A percentile compares a stretch with the other conserved stretches of the same genome.
Evolutionary conservation across 2,329 filamentous ascomycete genomes (phyloP).

Genomic region (Calonectria ilicicola): DNA sequence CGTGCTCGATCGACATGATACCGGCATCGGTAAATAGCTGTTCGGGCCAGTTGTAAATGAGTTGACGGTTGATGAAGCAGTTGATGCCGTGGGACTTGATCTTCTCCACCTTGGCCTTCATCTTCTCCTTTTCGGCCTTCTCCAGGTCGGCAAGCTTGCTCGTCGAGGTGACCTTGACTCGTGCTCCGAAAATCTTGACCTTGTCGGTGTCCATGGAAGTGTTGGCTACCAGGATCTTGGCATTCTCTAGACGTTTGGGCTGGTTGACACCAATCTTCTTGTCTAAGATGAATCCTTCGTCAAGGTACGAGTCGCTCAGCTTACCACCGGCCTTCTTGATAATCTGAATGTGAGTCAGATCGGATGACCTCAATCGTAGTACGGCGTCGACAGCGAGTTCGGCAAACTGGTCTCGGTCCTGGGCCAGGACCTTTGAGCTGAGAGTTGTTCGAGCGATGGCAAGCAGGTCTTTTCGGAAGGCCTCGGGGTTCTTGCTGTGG

Average conservation of each 20-base stretch:
- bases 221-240: conserved; percentile 97
- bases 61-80: conserved; percentile 99
- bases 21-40: conserved; percentile 98
- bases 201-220: conserved; percentile 99
- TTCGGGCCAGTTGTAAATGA: conserved; percentile 99
- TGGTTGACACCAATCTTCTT: conserved; percentile 99
- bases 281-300: conserved; percentile 98
- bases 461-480: conserved; percentile 89
- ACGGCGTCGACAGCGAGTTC: conserved; percentile 92
- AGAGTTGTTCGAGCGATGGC: conserved; percentile 95
- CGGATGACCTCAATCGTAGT: conserved; percentile 87
- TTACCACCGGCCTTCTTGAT: conserved; percentile 99
- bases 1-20: conserved; percentile 98
- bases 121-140: conserved; percentile 98
- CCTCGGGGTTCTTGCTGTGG: conserved; percentile 84
- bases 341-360: conserved; percentile 97
- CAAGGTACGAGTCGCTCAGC: conserved; percentile 95
- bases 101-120: conserved; percentile 98
- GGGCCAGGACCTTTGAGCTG: conserved; percentile 95
- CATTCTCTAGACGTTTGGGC: conserved; percentile 96
- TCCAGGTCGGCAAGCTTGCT: conserved; percentile 98
- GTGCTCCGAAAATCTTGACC: conserved; percentile 98
- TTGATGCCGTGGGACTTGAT: conserved; percentile 99
- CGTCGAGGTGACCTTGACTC: conserved; percentile 96
- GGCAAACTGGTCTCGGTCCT: conserved; percentile 93